Conservation (phyloP, 352 stramenopile genomes). For the Phytophthora hibernalis region DNA sequence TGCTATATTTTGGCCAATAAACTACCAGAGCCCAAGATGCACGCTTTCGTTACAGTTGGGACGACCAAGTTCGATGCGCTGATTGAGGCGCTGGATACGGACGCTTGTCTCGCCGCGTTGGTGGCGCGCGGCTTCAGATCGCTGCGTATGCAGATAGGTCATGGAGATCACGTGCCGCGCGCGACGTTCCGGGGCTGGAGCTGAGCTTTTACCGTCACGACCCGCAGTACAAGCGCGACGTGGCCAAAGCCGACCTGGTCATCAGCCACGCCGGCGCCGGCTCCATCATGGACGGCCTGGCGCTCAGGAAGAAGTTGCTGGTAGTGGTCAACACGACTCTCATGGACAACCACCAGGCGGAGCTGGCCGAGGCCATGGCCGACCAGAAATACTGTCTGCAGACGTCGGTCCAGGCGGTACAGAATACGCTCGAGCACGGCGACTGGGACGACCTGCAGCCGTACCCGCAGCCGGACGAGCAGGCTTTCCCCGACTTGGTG, state of each 20-base stretch:
- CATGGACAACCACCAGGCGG: constrained; percentile 98
- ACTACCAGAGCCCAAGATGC: constrained; percentile 21
- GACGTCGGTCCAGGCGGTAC: constrained; percentile 53
- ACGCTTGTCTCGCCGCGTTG: constrained; percentile 62
- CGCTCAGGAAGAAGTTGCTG: constrained; percentile 82
- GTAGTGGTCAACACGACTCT: constrained; percentile 95
- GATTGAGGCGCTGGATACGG: constrained; percentile 72
- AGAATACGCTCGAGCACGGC: constrained; percentile 39
- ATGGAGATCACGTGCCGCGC: constrained; percentile 62
- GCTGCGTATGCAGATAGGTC: constrained; percentile 87
- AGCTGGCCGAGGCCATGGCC: constrained; percentile 94
- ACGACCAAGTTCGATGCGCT: constrained; percentile 95
- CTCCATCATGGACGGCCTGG: constrained; percentile 93
- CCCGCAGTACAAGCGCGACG: constrained; percentile 90
- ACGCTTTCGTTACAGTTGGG: constrained; percentile 94
- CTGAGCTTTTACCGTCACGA: constrained; percentile 91
- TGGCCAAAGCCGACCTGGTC: constrained; percentile 91
- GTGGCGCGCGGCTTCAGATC: constrained; percentile 59
- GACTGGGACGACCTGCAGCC: constrained; percentile 51
- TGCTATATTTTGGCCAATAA: not conserved
- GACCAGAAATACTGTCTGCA: constrained; percentile 64
- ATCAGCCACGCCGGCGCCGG: constrained; percentile 95
- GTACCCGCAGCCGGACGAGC: constrained; percentile 69
- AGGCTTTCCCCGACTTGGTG: constrained; percentile 74
- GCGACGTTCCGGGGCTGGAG: constrained; percentile 41